phyloP scores from a whole-genome alignment of 2,329 filamentous ascomycete species.

The Celoporthe dispersa region DNA sequence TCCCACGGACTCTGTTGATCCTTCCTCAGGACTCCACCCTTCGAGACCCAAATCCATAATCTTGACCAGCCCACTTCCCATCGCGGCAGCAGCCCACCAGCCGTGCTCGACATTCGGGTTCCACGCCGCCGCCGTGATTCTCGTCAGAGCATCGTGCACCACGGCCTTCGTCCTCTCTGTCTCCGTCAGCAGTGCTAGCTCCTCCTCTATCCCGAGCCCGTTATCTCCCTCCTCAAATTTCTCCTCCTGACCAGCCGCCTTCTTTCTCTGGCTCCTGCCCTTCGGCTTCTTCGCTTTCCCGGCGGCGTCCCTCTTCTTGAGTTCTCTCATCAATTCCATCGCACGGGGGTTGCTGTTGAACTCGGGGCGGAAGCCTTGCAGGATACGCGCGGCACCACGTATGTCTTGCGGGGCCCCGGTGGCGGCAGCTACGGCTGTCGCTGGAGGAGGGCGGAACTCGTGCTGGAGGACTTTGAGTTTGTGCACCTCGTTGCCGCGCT shows the following conservation, averaged over 20 bases:
- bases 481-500: slow-evolving; percentile 43
- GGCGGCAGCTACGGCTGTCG: slow-evolving; percentile 1
- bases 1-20: not conserved
- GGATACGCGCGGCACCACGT: slow-evolving; percentile 54
- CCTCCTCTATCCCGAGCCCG: slow-evolving; percentile 32
- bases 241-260: slow-evolving; percentile 35
- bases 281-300: slow-evolving; percentile 40
- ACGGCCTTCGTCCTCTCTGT: slow-evolving; percentile 40
- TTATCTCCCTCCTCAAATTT: slow-evolving; percentile 33
- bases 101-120: slow-evolving; percentile 70
- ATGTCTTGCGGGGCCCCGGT: slow-evolving; percentile 31
- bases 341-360: slow-evolving; percentile 52
- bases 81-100: slow-evolving; percentile 68
- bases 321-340: slow-evolving; percentile 41
- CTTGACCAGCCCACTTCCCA: slow-evolving; percentile 69
- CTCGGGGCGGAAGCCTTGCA: slow-evolving; percentile 57
- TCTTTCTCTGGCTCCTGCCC: slow-evolving; percentile 40
- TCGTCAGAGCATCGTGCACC: slow-evolving; percentile 65
- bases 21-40: slow-evolving; percentile 26
- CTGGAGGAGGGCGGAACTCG: slow-evolving; percentile 50
- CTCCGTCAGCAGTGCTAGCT: slow-evolving; percentile 30
- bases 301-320: slow-evolving; percentile 42
- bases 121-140: slow-evolving; percentile 67
- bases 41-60: slow-evolving; percentile 67
- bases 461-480: slow-evolving; percentile 57